A percentile compares a stretch with the other conserved stretches of the same genome.
Conservation (phyloP, 2,329 filamentous ascomycete species). For the Cladophialophora carrionii region DNA sequence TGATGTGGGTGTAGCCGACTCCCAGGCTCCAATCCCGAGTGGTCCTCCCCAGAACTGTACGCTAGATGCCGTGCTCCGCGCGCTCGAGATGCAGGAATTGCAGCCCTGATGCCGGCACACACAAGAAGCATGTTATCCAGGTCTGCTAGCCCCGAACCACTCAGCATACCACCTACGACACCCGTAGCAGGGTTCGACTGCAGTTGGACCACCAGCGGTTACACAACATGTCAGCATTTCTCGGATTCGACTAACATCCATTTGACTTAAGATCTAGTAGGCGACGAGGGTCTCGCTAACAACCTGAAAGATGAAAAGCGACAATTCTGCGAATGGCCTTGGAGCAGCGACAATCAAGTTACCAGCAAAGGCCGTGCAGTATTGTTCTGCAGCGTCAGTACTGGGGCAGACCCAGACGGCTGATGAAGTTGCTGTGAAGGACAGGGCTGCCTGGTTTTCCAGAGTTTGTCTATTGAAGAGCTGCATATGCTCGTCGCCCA, state of each 20-base stretch:
- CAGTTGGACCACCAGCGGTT: constrained; percentile 1
- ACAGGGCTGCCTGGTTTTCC: neutral
- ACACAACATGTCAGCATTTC: constrained; percentile 19
- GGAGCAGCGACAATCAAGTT: neutral
- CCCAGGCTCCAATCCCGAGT: neutral
- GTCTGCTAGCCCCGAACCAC: neutral
- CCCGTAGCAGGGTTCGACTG: neutral
- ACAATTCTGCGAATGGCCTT: neutral
- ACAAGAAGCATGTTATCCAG: neutral
- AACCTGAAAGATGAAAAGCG: neutral
- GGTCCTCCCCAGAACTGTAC: neutral
- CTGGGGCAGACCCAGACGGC: neutral
- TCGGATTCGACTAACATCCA: constrained; percentile 21
- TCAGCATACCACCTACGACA: neutral
- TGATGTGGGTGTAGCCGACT: neutral
- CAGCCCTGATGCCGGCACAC: neutral
- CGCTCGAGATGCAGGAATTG: neutral
- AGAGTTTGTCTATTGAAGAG: neutral
- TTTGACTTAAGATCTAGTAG: neutral
- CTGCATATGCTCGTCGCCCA: constrained; percentile 11
- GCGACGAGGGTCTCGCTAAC: neutral
- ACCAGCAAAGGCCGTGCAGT: neutral
- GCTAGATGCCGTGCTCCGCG: neutral
- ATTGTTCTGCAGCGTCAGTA: neutral
- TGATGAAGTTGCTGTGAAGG: neutral